These are phyloP conservation scores for Malus domestica DNA, from an alignment of 306 rosid species.

Conservation along the genomic window ASM211411v1 NC_041802.1:14722001-14722500, in stretches of 20 bases:
- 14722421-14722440: no score
- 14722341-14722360: neutral
- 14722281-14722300: slow-evolving; percentile 43
- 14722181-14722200: slow-evolving; percentile 64
- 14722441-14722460: no score
- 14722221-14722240: slow-evolving; percentile 72
- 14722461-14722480: no score
- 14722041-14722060: slow-evolving; percentile 11
- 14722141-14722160: slow-evolving; percentile 45
- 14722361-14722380: no score
- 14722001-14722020: neutral
- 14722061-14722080: slow-evolving; percentile 6
- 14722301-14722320: neutral
- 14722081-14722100: slow-evolving; percentile 65
- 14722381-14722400: neutral
- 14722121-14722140: slow-evolving; percentile 57
- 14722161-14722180: slow-evolving; percentile 83
- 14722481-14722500: no score
- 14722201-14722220: slow-evolving; percentile 72
- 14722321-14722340: neutral
- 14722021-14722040: slow-evolving; percentile 5
- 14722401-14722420: no score
- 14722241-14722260: slow-evolving; percentile 97
- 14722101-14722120: slow-evolving; percentile 58
- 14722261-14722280: slow-evolving; percentile 62